phyloP scores from a whole-genome alignment of 345 rosid species.

The Hibiscus mutabilis region DNA sequence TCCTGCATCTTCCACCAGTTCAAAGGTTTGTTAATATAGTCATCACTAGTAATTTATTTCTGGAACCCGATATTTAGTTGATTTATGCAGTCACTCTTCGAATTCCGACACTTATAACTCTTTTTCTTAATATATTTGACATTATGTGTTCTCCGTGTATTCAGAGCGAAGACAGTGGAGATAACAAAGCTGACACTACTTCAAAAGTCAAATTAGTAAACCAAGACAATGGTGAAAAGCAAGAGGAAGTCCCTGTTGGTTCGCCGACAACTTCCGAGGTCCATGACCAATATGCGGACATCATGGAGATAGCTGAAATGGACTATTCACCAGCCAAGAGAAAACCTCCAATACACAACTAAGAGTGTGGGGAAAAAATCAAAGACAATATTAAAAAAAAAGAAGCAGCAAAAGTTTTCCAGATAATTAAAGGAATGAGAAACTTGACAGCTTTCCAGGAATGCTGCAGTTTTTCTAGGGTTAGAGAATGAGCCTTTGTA shows the following conservation, averaged over 20 bases:
- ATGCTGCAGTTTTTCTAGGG: constrained; percentile 36
- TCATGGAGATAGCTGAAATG: too few species aligned
- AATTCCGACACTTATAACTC: background rate
- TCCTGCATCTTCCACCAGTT: constrained; percentile 7
- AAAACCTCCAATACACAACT: constrained; percentile 50
- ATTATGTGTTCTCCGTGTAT: background rate
- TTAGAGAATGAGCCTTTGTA: background rate
- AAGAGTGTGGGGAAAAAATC: background rate
- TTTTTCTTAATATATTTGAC: too few species aligned
- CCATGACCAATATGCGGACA: too few species aligned
- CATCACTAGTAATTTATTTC: background rate
- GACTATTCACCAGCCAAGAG: constrained; percentile 45
- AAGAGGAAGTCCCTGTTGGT: background rate
- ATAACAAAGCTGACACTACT: constrained; percentile 1
- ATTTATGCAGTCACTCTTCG: background rate
- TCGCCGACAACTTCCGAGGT: too few species aligned
- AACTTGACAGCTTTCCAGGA: constrained; percentile 32
- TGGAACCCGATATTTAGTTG: background rate
- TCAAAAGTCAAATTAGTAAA: constrained; percentile 6
- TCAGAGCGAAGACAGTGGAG: background rate
- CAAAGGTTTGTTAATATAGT: constrained; percentile 25
- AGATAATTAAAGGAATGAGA: background rate
- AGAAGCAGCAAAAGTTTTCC: background rate
- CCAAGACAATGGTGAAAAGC: background rate
- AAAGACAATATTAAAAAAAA: too few species aligned